phyloP scores from a whole-genome alignment of 129 eudicot genomes.

The Flaveria ramosissima region DNA sequence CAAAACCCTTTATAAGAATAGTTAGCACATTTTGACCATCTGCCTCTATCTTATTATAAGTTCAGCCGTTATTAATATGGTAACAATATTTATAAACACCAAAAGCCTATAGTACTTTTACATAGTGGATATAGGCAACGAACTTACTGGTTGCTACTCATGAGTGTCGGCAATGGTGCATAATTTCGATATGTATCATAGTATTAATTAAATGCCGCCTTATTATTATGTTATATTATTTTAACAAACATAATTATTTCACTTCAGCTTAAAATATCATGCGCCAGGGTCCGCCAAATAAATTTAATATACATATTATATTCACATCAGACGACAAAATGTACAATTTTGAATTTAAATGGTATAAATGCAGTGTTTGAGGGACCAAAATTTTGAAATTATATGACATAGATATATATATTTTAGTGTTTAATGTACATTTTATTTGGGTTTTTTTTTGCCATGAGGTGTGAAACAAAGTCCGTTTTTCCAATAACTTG shows the following conservation, averaged over 20 bases:
- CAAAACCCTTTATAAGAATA: no score
- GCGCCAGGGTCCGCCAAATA: conserved; percentile 23
- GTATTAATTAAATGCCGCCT: conserved; percentile 11
- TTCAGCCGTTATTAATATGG: neutral
- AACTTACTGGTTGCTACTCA: neutral
- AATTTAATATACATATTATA: neutral
- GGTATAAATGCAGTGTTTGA: neutral
- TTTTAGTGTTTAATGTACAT: no score
- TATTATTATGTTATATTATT: neutral
- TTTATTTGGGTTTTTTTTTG: no score
- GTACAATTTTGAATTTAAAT: neutral
- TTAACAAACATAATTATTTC: neutral
- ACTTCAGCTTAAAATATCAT: conserved; percentile 28
- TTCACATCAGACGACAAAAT: conserved; percentile 4
- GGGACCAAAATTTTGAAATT: neutral
- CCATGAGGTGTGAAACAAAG: no score
- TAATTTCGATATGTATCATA: neutral
- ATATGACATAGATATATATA: neutral
- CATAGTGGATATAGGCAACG: neutral
- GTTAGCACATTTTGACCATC: no score
- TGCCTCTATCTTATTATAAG: neutral
- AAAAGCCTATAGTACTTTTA: neutral
- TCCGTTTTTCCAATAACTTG: no score
- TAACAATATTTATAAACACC: neutral
- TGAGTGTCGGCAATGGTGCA: conserved; percentile 28